Base-by-base conservation (phyloP, 345 rosid species). In the Pseudoturritis turrita region DNA sequence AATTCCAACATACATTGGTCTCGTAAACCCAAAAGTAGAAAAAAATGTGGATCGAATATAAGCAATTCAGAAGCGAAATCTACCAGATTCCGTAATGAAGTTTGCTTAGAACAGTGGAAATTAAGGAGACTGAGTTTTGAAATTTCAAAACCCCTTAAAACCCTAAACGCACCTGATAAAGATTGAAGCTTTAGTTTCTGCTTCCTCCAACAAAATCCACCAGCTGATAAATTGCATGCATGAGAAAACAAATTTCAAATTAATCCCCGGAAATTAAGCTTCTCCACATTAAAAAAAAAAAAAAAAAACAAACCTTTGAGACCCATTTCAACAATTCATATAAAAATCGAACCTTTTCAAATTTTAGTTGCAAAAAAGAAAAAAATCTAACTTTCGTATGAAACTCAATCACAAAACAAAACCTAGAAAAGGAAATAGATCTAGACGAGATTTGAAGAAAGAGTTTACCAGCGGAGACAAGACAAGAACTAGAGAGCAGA, bases 381-480 rank as follows among this genome's bases (percentile, higher is more conserved):
- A 62, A 61, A 55, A 53, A 4, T 17, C 18, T 3, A 29, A 19
- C 43, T 68, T 69, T 36, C 17, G 35, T 63, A 47, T 46, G 31
- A 35, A 56, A 63, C 54, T 36, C 39, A 63, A 62, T 39, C 53
- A 52, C 25, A 70, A 62, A 55, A 68, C 19, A 36, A 35, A 68
- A 8, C n/a, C 14, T 8, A 41, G 4, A 18, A 46, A 56, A 12
- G 46, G 12, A 58, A 21, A 35, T 37, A 39, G 49, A 51, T 29
- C 28, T 10, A 31, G 62, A 28, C 21, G 49, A 50, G 65, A 57
- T 17, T 65, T 31, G 22, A 40, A 17, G 26, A 69, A 22, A 59
- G 33, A 45, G 31, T 11, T 37, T 72, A 92, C 92, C 92, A 47
- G 80, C 60, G 44, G 78, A 35, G 13, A 81, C 53, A 10, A 73